Conservation (phyloP, 805 yeast genomes). For the Saccharomycopsis oosterbeekiorum region DNA sequence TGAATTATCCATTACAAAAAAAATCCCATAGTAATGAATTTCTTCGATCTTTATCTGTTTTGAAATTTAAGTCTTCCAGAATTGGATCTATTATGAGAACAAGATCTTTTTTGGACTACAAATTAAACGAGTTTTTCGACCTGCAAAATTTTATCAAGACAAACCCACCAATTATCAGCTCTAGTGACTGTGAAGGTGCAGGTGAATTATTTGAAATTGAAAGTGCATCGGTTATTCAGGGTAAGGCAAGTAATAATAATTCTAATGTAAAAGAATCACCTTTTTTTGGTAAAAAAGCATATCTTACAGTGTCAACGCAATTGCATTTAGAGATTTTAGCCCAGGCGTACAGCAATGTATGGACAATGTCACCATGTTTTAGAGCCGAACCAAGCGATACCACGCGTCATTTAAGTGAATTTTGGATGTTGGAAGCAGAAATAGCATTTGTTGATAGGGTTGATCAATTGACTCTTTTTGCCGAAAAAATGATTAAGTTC, state of each 20-base stretch:
- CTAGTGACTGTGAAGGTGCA: constrained; percentile 95
- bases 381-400: constrained; percentile 92
- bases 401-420: constrained; percentile 83
- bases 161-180: constrained; percentile 77
- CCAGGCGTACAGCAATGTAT: constrained; percentile 66
- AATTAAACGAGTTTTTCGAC: constrained; percentile 46
- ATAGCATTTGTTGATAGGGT: constrained; percentile 54
- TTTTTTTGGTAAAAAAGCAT: constrained; percentile 62
- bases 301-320: constrained; percentile 84
- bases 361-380: constrained; percentile 87
- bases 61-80: constrained; percentile 65
- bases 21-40: constrained; percentile 58
- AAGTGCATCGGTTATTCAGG: constrained; percentile 27
- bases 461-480: constrained; percentile 49
- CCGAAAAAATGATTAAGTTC: constrained; percentile 59
- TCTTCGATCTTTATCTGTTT: constrained; percentile 62
- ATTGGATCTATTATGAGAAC: constrained; percentile 59
- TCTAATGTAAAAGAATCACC: constrained; percentile 17
- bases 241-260: constrained; percentile 15
- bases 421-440: constrained; percentile 97
- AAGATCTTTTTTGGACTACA: constrained; percentile 55
- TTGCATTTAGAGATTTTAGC: constrained; percentile 78
- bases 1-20: constrained; percentile 74
- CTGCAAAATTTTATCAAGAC: constrained; percentile 54
- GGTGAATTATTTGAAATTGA: constrained; percentile 74